Evolutionary conservation across 805 yeast species (phyloP).

Genomic region (Hanseniaspora thailandica): DNA sequence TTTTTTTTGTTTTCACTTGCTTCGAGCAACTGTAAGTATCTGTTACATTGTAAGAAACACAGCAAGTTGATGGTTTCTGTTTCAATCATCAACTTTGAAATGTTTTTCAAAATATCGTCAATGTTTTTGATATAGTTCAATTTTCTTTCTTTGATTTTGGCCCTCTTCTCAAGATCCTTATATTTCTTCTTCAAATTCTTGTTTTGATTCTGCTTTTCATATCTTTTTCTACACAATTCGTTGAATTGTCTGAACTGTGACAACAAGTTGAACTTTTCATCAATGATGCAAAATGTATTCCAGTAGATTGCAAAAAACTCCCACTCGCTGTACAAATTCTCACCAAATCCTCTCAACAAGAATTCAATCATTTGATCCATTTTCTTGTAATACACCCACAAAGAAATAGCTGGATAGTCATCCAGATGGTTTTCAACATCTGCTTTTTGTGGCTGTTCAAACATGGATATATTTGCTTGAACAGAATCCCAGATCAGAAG

Average conservation of each 20-base stretch:
- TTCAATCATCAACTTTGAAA: constrained; percentile 22
- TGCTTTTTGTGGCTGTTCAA: constrained; percentile 34
- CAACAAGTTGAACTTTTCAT: constrained; percentile 36
- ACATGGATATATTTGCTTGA: constrained; percentile 60
- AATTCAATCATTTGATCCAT: constrained; percentile 59
- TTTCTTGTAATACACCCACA: constrained; percentile 59
- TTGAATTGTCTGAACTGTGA: constrained; percentile 24
- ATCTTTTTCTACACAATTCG: constrained; percentile 29
- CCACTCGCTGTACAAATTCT: constrained; percentile 59
- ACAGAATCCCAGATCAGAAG: constrained; percentile 60
- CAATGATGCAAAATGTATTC: constrained; percentile 45
- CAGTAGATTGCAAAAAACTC: constrained; percentile 60
- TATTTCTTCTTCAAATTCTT: constrained; percentile 35
- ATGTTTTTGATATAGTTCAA: constrained; percentile 31
- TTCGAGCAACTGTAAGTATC: constrained; percentile 19
- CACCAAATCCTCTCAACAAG: constrained; percentile 61
- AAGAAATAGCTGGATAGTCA: constrained; percentile 16
- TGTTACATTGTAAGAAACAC: constrained; percentile 28
- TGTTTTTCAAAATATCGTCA: constrained; percentile 22
- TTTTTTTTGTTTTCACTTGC: constrained; percentile 19
- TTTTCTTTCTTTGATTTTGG: constrained; percentile 29
- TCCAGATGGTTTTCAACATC: constrained; percentile 5
- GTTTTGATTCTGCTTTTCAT: constrained; percentile 27
- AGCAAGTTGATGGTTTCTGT: constrained; percentile 24
- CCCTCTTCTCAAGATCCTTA: constrained; percentile 41